These are phyloP conservation scores for Podaxis sp. DNA, from an alignment of 768 basidiomycete species.

Conservation along the genomic window DNA sequence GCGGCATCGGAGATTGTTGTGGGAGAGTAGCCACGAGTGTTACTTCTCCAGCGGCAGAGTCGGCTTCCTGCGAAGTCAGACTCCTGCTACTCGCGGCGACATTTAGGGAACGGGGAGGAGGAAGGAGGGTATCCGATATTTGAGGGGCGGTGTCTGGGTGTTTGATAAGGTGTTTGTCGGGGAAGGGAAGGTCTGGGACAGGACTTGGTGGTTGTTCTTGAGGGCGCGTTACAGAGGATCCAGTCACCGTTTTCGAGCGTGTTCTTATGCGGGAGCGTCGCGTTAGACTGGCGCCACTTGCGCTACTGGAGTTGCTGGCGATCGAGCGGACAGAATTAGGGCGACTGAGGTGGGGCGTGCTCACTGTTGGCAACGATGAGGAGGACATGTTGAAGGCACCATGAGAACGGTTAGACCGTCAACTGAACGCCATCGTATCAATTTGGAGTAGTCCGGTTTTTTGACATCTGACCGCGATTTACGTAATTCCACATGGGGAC, in stretches of 20 bases:
- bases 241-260: conserved; percentile 52
- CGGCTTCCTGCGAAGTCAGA: conserved; percentile 20
- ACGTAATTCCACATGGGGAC: conserved; percentile 12
- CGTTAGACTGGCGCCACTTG: conserved; percentile 47
- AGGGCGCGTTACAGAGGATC: conserved; percentile 24
- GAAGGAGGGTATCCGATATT: conserved; percentile 14
- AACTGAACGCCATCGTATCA: conserved; percentile 14
- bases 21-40: conserved; percentile 28
- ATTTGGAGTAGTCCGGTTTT: conserved; percentile 10
- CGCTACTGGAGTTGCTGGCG: conserved; percentile 48
- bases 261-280: conserved; percentile 53
- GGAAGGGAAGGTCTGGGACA: conserved; percentile 33
- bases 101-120: conserved; percentile 23
- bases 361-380: conserved; percentile 27
- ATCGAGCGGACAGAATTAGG: conserved; percentile 45
- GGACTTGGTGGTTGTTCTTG: conserved; percentile 24
- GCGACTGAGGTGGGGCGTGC: conserved; percentile 23
- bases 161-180: conserved; percentile 19
- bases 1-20: conserved; percentile 23
- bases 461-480: conserved; percentile 5
- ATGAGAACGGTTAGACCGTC: conserved; percentile 12
- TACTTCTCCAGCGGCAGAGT: conserved; percentile 25
- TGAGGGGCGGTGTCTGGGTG: conserved; percentile 24
- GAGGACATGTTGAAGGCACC: conserved; percentile 21
- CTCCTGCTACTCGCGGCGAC: conserved; percentile 27